These are phyloP conservation scores for Boletus barrowsii DNA, from an alignment of 768 basidiomycete genomes.

Conservation along the genomic window DNA sequence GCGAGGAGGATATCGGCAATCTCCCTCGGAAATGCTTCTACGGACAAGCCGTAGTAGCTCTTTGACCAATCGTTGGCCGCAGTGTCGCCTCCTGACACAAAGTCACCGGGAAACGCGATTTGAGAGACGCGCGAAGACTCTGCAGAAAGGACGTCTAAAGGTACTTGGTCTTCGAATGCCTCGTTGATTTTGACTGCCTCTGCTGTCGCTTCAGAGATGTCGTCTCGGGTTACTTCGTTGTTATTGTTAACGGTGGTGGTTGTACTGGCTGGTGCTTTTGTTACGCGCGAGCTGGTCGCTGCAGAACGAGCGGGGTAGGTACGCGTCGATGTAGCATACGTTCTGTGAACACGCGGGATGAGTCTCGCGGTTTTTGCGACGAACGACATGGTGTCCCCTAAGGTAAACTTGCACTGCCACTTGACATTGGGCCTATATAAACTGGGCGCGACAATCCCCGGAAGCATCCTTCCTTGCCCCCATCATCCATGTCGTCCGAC, in stretches of 20 bases:
- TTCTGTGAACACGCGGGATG: conserved; percentile 5
- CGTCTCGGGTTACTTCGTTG: conserved; percentile 18
- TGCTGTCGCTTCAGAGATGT: conserved; percentile 20
- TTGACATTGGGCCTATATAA: too few species aligned
- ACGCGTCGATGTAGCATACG: conserved; percentile 26
- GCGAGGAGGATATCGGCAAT: conserved; percentile 68
- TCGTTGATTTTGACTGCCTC: conserved; percentile 17
- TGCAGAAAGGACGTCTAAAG: conserved; percentile 11
- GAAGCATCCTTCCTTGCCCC: too few species aligned
- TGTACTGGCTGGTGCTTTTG: conserved; percentile 34
- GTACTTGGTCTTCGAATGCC: conserved; percentile 12
- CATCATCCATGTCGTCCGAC: too few species aligned
- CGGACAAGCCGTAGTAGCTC: conserved; percentile 79
- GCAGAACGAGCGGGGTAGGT: conserved; percentile 24
- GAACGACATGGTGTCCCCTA: conserved; percentile 14
- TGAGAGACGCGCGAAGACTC: conserved; percentile 12
- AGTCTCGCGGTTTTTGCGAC: conserved; percentile 12
- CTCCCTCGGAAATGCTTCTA: conserved; percentile 74
- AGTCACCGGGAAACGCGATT: conserved; percentile 28
- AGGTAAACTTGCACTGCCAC: too few species aligned
- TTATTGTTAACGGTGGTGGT: not conserved
- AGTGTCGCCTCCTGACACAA: conserved; percentile 19
- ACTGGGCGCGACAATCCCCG: too few species aligned
- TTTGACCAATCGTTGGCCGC: conserved; percentile 77
- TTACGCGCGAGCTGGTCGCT: conserved; percentile 17